Conservation (phyloP, 1,284 basidiomycete species). For the Ustilago nuda region DNA sequence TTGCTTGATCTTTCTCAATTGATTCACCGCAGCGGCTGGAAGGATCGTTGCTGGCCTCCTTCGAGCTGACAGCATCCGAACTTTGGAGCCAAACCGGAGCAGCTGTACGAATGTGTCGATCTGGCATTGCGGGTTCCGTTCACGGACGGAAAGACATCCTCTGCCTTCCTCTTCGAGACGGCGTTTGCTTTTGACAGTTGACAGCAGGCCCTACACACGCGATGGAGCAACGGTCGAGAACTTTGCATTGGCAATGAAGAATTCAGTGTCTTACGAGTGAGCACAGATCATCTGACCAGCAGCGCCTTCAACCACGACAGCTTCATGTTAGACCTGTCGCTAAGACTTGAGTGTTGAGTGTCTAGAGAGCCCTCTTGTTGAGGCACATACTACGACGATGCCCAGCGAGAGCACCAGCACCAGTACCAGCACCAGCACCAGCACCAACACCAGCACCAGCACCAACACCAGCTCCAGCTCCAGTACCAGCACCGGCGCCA, state of each 20-base stretch:
- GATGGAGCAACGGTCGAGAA: too few species aligned
- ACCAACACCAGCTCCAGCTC: too few species aligned
- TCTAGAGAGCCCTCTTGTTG: slow-evolving; percentile 6
- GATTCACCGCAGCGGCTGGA: neutral
- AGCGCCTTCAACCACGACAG: neutral
- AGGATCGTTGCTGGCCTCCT: neutral
- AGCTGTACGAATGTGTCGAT: neutral
- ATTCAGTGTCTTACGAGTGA: neutral
- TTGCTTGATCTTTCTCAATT: neutral
- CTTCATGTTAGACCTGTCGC: neutral
- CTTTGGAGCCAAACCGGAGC: neutral
- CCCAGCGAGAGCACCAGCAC: neutral
- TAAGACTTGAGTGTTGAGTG: neutral
- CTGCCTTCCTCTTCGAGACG: neutral
- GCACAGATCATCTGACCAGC: neutral
- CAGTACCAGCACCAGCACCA: too few species aligned
- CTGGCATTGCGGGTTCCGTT: neutral
- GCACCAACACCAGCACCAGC: too few species aligned
- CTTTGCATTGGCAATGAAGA: neutral
- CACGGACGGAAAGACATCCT: neutral
- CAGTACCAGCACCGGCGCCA: too few species aligned
- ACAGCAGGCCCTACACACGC: neutral
- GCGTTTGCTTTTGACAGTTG: neutral
- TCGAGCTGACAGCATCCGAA: neutral
- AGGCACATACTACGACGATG: slow-evolving; percentile 12